Conservation (phyloP, 495 filamentous ascomycete species). For the Hypoxylon trugodes region DNA sequence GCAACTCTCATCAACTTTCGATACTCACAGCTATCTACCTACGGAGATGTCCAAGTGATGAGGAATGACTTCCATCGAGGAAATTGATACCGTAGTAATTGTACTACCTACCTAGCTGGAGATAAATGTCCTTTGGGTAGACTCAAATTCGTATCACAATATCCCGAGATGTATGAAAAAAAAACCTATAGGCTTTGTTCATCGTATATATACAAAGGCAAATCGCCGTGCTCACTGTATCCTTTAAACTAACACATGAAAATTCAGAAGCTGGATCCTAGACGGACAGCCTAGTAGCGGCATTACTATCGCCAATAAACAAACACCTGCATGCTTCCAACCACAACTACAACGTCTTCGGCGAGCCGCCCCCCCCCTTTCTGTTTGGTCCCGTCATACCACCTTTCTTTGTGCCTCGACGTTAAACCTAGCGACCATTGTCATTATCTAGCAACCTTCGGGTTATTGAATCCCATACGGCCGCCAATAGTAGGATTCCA, state of each 20-base stretch:
- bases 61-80: no score
- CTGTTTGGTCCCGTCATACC: constrained; percentile 6
- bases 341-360: constrained; percentile 2
- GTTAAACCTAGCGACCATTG: constrained; percentile 21
- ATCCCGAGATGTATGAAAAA: not conserved
- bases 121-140: not conserved
- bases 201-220: constrained; percentile 37
- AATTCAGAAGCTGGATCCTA: constrained; percentile 8
- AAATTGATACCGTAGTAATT: no score
- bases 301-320: constrained; percentile 18
- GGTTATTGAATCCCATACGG: not conserved
- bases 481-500: constrained; percentile 7
- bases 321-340: constrained; percentile 1
- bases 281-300: constrained; percentile 2
- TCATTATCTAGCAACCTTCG: constrained; percentile 18
- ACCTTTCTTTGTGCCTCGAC: constrained; percentile 6
- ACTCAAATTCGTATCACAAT: not conserved
- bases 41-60: no score
- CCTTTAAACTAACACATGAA: constrained; percentile 16
- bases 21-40: no score
- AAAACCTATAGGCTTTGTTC: not conserved
- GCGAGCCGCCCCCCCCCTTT: constrained; percentile 3
- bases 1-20: no score
- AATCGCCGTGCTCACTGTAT: constrained; percentile 24
- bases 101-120: no score